phyloP scores from a whole-genome alignment of 129 eudicot species.

The Glebionis coronaria region DNA sequence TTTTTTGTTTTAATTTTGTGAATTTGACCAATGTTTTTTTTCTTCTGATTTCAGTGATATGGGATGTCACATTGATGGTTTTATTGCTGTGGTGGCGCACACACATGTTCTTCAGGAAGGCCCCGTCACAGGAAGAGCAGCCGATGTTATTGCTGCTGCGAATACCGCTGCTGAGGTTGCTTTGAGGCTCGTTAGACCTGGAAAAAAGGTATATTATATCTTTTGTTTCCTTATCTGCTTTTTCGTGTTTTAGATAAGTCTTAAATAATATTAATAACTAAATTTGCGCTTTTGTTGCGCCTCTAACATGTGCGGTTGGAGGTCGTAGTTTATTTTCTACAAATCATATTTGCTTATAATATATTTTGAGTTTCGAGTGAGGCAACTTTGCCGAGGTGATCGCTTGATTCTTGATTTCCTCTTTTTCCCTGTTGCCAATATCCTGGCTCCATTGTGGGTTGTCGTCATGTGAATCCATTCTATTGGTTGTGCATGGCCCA shows the following conservation, averaged over 20 bases:
- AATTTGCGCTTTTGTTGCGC: no score
- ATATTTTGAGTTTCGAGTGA: no score
- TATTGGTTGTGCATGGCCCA: slow-evolving; percentile 10
- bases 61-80: slow-evolving; percentile 97
- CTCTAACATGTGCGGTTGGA: no score
- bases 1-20: neutral
- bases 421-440: slow-evolving; percentile 46
- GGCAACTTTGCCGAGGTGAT: slow-evolving; percentile 33
- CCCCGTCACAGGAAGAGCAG: slow-evolving; percentile 85
- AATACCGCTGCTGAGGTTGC: slow-evolving; percentile 99
- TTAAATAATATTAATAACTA: no score
- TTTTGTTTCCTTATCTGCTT: neutral
- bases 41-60: slow-evolving; percentile 52
- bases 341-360: no score
- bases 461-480: slow-evolving; percentile 9
- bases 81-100: slow-evolving; percentile 87
- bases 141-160: slow-evolving; percentile 98
- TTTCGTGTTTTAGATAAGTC: no score
- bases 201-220: slow-evolving; percentile 65
- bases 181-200: slow-evolving; percentile 88
- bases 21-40: slow-evolving; percentile 2
- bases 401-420: slow-evolving; percentile 30
- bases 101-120: slow-evolving; percentile 86
- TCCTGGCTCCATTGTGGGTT: slow-evolving; percentile 18
- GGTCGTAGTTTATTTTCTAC: no score